Percentiles rank a stretch among this genome's conserved stretches.
These are phyloP conservation scores for Tulasnella sp. DNA, from an alignment of 768 basidiomycete species.

Conservation along the genomic window DNA sequence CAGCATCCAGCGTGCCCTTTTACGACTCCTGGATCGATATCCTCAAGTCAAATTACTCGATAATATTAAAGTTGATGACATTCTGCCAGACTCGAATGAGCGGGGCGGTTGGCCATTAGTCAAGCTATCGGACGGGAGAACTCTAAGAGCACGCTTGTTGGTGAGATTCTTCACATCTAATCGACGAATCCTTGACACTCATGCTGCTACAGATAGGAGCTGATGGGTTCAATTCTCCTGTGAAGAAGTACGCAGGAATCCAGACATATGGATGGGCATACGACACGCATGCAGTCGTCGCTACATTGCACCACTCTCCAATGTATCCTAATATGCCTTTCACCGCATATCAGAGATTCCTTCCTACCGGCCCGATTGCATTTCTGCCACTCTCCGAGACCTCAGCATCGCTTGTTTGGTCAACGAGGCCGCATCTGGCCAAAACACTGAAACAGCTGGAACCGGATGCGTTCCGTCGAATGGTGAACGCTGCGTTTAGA, in stretches of 20 bases:
- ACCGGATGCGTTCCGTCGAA: constrained; percentile 44
- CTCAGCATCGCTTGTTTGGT: constrained; percentile 87
- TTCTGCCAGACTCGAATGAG: constrained; percentile 37
- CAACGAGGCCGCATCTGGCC: constrained; percentile 65
- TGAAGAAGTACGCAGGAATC: constrained; percentile 74
- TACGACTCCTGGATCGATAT: constrained; percentile 44
- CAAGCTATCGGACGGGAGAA: constrained; percentile 51
- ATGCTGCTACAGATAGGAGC: constrained; percentile 62
- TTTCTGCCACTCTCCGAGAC: constrained; percentile 72
- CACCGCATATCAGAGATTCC: constrained; percentile 86
- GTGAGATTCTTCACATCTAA: constrained; percentile 31
- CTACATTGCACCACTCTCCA: constrained; percentile 65
- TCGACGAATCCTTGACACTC: neutral
- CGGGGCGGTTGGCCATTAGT: constrained; percentile 71
- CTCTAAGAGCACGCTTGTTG: constrained; percentile 58
- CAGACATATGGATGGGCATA: constrained; percentile 87
- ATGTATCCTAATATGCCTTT: constrained; percentile 41
- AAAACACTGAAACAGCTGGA: constrained; percentile 54
- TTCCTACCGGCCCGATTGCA: constrained; percentile 89
- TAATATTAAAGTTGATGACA: constrained; percentile 58
- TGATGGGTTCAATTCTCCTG: constrained; percentile 91
- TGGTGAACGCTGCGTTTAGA: constrained; percentile 89
- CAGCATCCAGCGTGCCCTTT: constrained; percentile 77
- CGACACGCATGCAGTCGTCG: constrained; percentile 78
- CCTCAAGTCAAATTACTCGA: constrained; percentile 53